Percentiles rank a stretch among this genome's conserved stretches.
phyloP scores from a whole-genome alignment of 306 rosid genomes.

The Vigna mungo region DNA sequence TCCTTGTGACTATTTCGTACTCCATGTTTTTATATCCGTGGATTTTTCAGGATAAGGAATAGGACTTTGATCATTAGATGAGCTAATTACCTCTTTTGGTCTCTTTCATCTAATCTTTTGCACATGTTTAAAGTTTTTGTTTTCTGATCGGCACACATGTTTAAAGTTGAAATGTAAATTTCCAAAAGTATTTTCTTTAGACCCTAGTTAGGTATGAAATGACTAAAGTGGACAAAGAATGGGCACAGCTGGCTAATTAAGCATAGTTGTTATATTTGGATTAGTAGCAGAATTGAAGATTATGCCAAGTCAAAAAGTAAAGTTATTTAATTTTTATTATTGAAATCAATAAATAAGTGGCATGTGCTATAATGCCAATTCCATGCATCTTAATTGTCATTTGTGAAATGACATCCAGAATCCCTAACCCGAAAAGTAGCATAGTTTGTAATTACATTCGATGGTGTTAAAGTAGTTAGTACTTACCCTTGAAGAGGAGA shows the following conservation, averaged over 20 bases:
- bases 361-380: background rate
- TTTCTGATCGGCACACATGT: background rate
- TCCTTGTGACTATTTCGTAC: background rate
- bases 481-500: constrained; percentile 24
- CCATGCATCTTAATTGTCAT: constrained; percentile 12
- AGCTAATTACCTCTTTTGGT: background rate
- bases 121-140: background rate
- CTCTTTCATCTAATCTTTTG: background rate
- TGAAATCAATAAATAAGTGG: background rate
- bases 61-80: constrained; percentile 11
- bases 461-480: constrained; percentile 3
- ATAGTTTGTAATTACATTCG: constrained; percentile 29
- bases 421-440: constrained; percentile 23
- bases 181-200: constrained; percentile 13
- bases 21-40: background rate
- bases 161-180: constrained; percentile 15
- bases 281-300: background rate
- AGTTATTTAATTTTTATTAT: background rate
- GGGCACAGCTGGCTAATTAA: background rate
- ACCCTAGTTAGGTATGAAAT: constrained; percentile 39
- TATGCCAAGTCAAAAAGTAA: background rate
- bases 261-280: constrained; percentile 2
- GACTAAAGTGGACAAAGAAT: constrained; percentile 35
- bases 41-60: background rate
- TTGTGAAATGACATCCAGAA: constrained; percentile 28